phyloP scores from a whole-genome alignment of 441 rosid genomes.

The Brassica balearica region DNA sequence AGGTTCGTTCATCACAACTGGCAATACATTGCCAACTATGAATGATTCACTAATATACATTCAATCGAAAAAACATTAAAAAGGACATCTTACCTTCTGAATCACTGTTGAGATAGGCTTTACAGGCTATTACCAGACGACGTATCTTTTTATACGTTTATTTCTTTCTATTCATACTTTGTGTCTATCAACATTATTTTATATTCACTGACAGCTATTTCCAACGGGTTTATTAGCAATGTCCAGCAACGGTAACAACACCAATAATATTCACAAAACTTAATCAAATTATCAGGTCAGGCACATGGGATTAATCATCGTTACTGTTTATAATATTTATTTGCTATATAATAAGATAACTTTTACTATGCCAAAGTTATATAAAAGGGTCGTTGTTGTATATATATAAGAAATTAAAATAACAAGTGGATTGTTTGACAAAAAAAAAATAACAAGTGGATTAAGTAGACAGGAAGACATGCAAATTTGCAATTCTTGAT shows the following conservation, averaged over 20 bases:
- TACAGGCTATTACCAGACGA: slow-evolving; percentile 34
- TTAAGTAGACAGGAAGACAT: background rate
- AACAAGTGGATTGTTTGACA: slow-evolving; percentile 11
- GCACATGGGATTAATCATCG: slow-evolving; percentile 38
- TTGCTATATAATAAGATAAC: background rate
- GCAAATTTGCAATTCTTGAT: slow-evolving; percentile 10
- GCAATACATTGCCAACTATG: background rate
- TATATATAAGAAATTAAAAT: background rate
- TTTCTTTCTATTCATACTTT: background rate
- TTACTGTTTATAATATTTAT: background rate
- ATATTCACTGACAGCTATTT: slow-evolving; percentile 41
- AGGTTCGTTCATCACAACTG: slow-evolving; percentile 8
- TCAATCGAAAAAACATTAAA: background rate
- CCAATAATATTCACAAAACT: slow-evolving; percentile 1
- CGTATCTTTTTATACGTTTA: background rate
- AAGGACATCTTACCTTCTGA: slow-evolving; percentile 26
- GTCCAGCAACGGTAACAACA: slow-evolving; percentile 31
- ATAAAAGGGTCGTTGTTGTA: background rate
- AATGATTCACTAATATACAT: background rate
- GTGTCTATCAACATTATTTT: slow-evolving; percentile 8
- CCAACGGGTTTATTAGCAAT: slow-evolving; percentile 42
- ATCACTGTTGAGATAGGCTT: slow-evolving; percentile 20
- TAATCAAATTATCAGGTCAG: slow-evolving; percentile 11
- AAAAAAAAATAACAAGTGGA: slow-evolving; percentile 7
- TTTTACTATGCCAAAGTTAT: background rate